Percentiles rank a stretch among this genome's conserved stretches.
These are phyloP conservation scores for Mangifera indica DNA, from an alignment of 345 rosid species.

Conservation along the genomic window DNA sequence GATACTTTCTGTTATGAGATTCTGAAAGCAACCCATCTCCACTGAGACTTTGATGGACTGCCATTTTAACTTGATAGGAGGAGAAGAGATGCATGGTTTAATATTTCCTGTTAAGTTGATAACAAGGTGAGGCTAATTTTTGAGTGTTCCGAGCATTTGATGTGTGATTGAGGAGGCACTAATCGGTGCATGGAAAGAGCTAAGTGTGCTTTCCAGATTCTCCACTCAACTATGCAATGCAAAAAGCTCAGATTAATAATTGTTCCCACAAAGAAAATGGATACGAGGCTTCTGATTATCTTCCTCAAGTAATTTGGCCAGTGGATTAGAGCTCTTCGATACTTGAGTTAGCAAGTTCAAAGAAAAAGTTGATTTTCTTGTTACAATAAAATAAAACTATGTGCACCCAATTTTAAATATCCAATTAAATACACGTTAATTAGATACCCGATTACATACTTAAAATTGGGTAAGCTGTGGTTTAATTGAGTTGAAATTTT, in stretches of 20 bases:
- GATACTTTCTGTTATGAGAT: slow-evolving; percentile 13
- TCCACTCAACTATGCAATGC: slow-evolving; percentile 2
- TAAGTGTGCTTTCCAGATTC: not conserved
- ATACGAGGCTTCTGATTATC: not conserved
- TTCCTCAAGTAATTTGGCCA: not conserved
- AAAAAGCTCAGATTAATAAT: not conserved
- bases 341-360: too few relatives aligned
- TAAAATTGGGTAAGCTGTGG: too few relatives aligned
- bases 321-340: too few relatives aligned
- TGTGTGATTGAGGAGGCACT: slow-evolving; percentile 13
- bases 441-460: too few relatives aligned
- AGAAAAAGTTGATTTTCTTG: too few relatives aligned
- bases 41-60: not conserved
- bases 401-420: too few relatives aligned
- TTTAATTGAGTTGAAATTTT: too few relatives aligned
- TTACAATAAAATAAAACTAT: too few relatives aligned
- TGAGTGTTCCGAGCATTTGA: not conserved
- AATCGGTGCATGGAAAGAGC: not conserved
- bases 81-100: too few relatives aligned
- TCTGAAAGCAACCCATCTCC: slow-evolving; percentile 4
- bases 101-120: not conserved
- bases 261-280: too few relatives aligned
- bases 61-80: not conserved
- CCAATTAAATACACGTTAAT: too few relatives aligned
- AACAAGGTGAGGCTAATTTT: not conserved